Evolutionary conservation across 306 rosid species (phyloP), one percentile per base, ranked within the genome.

Genomic region (Medicago ruthenica): DNA sequence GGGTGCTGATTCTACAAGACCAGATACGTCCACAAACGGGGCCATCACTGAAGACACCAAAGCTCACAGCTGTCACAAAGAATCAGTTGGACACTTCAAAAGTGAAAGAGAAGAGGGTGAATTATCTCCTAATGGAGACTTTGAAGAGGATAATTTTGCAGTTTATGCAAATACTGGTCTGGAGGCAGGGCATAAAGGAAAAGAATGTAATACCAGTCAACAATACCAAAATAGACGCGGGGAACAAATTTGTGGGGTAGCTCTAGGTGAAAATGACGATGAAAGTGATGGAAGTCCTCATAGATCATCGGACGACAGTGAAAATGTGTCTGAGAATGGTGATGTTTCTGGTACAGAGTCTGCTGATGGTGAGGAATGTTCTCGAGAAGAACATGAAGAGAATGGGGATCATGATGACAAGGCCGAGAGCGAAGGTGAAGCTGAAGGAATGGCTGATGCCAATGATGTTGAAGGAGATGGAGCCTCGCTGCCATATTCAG

Each of bases 351-450:
- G 87, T 65, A 92, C 96, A 4, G 99, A 92, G 81, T 92, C 97
- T 67, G 99, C 86, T 70, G 98, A 92, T 76, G 99, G 90, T 17
- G 97, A 93, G 81, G 93, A 95, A 60, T 90, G 97, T 86, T 92
- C 97, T 85, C 97, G 86, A 27, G 97, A 91, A 83, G 97, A 91
- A 83, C 94, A 76, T 6, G 97, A 92, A 83, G 76, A 84, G 87
- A 89, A 89, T 60, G 96, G 92, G 77, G 88, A 88, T 71, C 83
- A 78, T 69, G 90, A 85, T 83, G 75, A 90, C 63, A 92, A 92
- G 88, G 97, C 90, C 5, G 99, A 96, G 88, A 96, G 99, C 77
- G 99, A 96, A 89, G 99, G 98, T 39, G 99, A 96, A 88, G 99
- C 88, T 20, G 99, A 96, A 85, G 99, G 93, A 78, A 90, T 84